Conservation (phyloP, 1,284 basidiomycete species). For the Anthracocystis setariae region DNA sequence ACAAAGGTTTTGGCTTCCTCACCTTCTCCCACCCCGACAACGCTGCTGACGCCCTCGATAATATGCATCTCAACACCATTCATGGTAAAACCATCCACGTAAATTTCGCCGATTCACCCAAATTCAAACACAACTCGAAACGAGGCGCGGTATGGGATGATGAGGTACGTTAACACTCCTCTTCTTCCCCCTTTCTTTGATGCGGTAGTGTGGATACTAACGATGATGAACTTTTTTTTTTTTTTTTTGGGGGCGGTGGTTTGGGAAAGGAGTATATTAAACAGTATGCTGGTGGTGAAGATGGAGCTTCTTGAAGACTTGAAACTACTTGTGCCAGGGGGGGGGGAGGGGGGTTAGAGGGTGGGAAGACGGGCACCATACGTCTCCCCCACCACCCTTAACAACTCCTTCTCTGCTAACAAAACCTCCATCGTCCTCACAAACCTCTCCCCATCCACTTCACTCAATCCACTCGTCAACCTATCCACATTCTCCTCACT, state of each 20-base stretch:
- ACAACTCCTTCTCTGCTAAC: neutral
- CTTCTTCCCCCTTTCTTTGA: neutral
- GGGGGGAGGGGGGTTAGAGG: too few species aligned
- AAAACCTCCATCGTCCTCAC: neutral
- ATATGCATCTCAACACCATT: slow-evolving; percentile 50
- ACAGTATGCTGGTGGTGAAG: too few species aligned
- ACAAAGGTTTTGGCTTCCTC: slow-evolving; percentile 50
- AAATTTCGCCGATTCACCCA: slow-evolving; percentile 37
- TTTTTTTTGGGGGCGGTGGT: too few species aligned
- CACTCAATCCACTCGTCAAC: slow-evolving; percentile 7
- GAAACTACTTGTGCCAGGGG: too few species aligned
- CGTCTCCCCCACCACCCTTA: neutral
- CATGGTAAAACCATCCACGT: slow-evolving; percentile 30
- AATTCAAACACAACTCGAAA: slow-evolving; percentile 7
- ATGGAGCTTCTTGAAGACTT: too few species aligned
- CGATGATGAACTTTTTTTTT: neutral
- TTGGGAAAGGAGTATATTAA: too few species aligned
- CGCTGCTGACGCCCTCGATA: slow-evolving; percentile 50
- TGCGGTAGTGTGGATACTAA: neutral
- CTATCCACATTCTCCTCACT: neutral
- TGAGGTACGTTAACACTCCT: slow-evolving; percentile 27
- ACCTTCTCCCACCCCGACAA: slow-evolving; percentile 29
- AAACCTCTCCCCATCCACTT: slow-evolving; percentile 2
- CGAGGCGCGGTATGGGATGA: slow-evolving; percentile 38
- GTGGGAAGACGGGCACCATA: slow-evolving; percentile 8